Percentiles rank a stretch among this genome's conserved stretches.
These are phyloP conservation scores for Starmera amethionina DNA, from an alignment of 805 yeast genomes.

Conservation along the genomic window DNA sequence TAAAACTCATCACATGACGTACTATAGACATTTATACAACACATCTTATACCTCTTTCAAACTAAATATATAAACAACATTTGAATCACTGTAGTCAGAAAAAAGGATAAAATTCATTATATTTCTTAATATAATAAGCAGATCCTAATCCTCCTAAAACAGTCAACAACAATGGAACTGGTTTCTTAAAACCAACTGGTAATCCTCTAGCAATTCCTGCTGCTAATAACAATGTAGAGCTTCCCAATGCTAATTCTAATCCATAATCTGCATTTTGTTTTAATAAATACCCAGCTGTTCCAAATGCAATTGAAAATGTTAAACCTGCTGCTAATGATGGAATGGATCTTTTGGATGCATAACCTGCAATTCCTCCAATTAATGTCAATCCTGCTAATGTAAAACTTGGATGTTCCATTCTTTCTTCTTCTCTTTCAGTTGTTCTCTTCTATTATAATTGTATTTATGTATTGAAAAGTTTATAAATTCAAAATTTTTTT, in stretches of 20 bases:
- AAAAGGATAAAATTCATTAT: conserved; percentile 56
- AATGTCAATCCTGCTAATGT: conserved; percentile 62
- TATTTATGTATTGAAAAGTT: too few species aligned
- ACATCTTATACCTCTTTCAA: too few species aligned
- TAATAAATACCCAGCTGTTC: conserved; percentile 67
- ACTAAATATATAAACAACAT: too few species aligned
- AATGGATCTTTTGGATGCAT: conserved; percentile 53
- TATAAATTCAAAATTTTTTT: too few species aligned
- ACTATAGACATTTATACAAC: too few species aligned
- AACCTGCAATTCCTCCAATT: conserved; percentile 67
- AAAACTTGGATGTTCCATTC: conserved; percentile 66
- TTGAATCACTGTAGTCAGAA: too few species aligned
- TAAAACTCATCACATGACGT: too few species aligned
- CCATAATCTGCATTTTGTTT: conserved; percentile 71
- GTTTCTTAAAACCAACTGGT: conserved; percentile 51
- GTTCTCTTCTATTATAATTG: too few species aligned
- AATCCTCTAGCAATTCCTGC: conserved; percentile 70
- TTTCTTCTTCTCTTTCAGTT: conserved; percentile 3
- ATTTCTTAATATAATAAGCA: conserved; percentile 64
- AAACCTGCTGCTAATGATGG: conserved; percentile 79
- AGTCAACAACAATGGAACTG: conserved; percentile 62
- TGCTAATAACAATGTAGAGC: conserved; percentile 53
- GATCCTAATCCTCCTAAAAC: conserved; percentile 55
- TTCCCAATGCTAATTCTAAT: conserved; percentile 66
- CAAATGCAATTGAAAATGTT: conserved; percentile 47